Evolutionary conservation across 208 protist species (phyloP).

Genomic region (Angomonas ambiguus): DNA sequence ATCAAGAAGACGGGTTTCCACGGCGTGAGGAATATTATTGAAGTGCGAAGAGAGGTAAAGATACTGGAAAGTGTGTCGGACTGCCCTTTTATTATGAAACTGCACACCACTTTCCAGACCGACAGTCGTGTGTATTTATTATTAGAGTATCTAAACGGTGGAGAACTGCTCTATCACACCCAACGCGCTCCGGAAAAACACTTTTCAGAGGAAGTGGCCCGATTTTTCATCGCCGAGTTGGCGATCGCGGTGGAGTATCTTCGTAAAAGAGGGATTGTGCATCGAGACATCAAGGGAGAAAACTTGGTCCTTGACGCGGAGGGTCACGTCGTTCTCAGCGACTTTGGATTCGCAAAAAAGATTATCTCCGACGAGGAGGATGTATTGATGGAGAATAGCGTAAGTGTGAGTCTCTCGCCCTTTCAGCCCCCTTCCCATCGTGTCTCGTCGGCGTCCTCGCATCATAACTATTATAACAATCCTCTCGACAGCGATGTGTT

Average conservation of each 20-base stretch:
- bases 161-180: slow-evolving; percentile 92
- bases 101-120: slow-evolving; percentile 83
- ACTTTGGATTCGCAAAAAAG: slow-evolving; percentile 86
- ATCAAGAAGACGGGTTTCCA: slow-evolving; percentile 55
- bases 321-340: slow-evolving; percentile 73
- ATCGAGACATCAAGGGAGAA: slow-evolving; percentile 88
- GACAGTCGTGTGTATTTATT: slow-evolving; percentile 83
- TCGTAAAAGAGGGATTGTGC: slow-evolving; percentile 64
- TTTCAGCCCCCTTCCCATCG: too few relatives aligned
- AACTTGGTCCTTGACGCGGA: slow-evolving; percentile 81
- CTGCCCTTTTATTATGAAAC: slow-evolving; percentile 85
- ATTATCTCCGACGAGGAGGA: slow-evolving; percentile 32
- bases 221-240: slow-evolving; percentile 91
- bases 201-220: slow-evolving; percentile 49
- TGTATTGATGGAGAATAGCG: slow-evolving; percentile 10
- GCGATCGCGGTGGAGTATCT: slow-evolving; percentile 82
- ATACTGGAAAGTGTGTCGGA: slow-evolving; percentile 55
- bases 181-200: slow-evolving; percentile 41
- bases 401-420: background rate
- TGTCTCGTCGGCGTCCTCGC: too few relatives aligned
- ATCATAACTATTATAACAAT: slow-evolving; percentile 21
- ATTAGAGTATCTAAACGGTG: slow-evolving; percentile 91
- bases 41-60: slow-evolving; percentile 62
- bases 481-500: background rate
- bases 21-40: slow-evolving; percentile 49